Percentiles rank a stretch among this genome's conserved stretches.
phyloP scores from a whole-genome alignment of 1,284 basidiomycete genomes.

The Ustilago loliicola region DNA sequence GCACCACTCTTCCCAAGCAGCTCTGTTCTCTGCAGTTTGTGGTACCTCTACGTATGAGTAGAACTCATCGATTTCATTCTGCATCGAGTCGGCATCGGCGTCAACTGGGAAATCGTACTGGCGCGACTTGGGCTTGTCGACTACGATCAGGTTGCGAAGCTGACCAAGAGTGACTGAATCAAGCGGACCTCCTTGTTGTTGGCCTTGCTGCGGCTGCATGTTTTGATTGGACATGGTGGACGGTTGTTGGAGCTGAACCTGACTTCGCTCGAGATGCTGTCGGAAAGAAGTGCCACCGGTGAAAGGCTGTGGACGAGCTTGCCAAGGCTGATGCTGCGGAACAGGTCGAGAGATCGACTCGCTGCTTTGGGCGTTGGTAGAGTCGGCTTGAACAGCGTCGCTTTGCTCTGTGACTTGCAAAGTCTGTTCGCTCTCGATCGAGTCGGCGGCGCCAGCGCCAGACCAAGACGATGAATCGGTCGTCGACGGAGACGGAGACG shows the following conservation, averaged over 20 bases:
- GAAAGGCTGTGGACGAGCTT: slow-evolving; percentile 21
- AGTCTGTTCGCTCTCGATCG: not conserved
- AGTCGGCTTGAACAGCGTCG: slow-evolving; percentile 1
- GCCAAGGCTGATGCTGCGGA: slow-evolving; percentile 15
- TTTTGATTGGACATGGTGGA: slow-evolving; percentile 23
- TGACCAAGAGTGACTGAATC: slow-evolving; percentile 60
- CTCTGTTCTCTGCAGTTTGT: slow-evolving; percentile 87
- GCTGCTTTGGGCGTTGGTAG: not conserved
- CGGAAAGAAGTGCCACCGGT: slow-evolving; percentile 30
- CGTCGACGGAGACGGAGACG: slow-evolving; percentile 12
- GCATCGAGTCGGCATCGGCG: slow-evolving; percentile 88
- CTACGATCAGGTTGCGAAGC: slow-evolving; percentile 53
- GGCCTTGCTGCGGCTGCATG: slow-evolving; percentile 20
- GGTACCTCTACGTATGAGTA: slow-evolving; percentile 97
- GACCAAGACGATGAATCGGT: not conserved
- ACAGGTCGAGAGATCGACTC: slow-evolving; percentile 2
- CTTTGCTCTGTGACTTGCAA: not conserved
- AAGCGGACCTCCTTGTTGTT: slow-evolving; percentile 41
- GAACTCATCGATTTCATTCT: slow-evolving; percentile 97
- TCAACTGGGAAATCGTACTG: slow-evolving; percentile 63
- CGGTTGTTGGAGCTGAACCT: slow-evolving; percentile 26
- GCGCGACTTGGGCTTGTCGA: slow-evolving; percentile 49
- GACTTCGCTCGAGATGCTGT: slow-evolving; percentile 40
- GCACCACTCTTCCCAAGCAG: slow-evolving; percentile 81
- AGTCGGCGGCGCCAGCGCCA: not conserved